Base-by-base conservation (phyloP, 2,329 filamentous ascomycete species). In the Didymosphaeria variabile region DNA sequence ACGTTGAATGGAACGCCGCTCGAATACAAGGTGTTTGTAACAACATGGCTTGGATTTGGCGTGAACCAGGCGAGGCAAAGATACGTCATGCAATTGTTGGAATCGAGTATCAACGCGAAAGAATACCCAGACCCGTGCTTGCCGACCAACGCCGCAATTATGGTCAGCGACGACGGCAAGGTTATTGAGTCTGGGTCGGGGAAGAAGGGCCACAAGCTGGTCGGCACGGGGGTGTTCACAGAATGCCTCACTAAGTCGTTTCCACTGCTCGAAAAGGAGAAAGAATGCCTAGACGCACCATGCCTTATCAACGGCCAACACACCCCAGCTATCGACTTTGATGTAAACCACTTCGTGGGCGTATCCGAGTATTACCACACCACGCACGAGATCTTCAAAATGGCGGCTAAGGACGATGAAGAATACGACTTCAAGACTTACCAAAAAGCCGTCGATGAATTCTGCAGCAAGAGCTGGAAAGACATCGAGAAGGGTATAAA, bases 341-440 rank as follows among this genome's bases (percentile, higher is more conserved):
- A 95, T 64, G 90, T 98, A 38, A 99, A 99, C 71, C 96, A 97
- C 77, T 99, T 99, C 72, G 90, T 99, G 31, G 95, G 95, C 12
- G 94, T 99, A 3, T 98, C 94, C 0, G 95, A 99, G 75, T 99
- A 97, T 79, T 99, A 95, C 94, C 95, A 99, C 77, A 97, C 94
- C 0, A 99, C 95, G 0, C 95, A 99, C 71, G 93, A 95, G 57
- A 90, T 98, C 1, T 98, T 99, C 67, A 87, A 90, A 61, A 87
- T 88, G 82, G 88, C 88, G 4, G 88, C 92, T 65, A 90, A 91
- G 31, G 60, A 67, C 42, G 86, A 89, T 68, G 90, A 92, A 67
- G 88, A 91, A 0, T 99, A 98, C 77, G 93, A 98, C 72, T 92
- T 97, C 68, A 87, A 90, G 63, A 93, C 91, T 0, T 99, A 98